Base-by-base conservation (phyloP, 1,284 basidiomycete genomes). In the Termitomyces sp. region DNA sequence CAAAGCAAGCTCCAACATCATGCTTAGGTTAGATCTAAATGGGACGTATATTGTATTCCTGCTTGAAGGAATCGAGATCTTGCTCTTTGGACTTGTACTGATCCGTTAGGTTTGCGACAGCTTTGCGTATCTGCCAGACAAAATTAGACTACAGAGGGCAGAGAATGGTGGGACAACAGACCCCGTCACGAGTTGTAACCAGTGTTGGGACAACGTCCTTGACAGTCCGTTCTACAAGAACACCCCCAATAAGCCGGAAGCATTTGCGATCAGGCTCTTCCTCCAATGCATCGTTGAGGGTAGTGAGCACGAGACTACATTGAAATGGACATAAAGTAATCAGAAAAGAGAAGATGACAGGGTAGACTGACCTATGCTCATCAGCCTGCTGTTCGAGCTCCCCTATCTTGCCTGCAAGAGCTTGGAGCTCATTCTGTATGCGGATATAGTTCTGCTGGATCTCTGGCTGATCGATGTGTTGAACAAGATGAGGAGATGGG, bases 171-270 rank as follows among this genome's bases (percentile, higher is more conserved):
- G 44, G 24, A 46, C 45, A 35, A 70, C 85, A 58, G 62, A 93
- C 91, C 56, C 92, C 91, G 62, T 91, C 82, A 50, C 83, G 79
- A 65, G 94, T 96, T 13, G 86, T 91, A 68, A 91, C 82, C 39
- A 97, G 72, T 19, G 90, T 86, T 38, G 96, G 96, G 31, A 93
- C 85, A 31, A 99, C 93, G 62, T 99, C 97, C 66, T 90, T 87
- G 42, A 99, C 97, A 0, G 93, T 98, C 44, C 95, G 81, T 69
- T 99, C 94, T 24, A 98, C 95, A 8, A 99, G 80, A 2, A 97
- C 88, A 28, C 96, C 97, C 10, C 97, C 97, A 56, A 99, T 91
- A 60, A 99, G 78, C 46, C 97, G 86, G 73, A 98, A 99, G 72
- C 97, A 99, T 72, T 93, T 94, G 56, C 97, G 85, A 65, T 86